Conservation (phyloP, 495 filamentous ascomycete genomes). For the Trichoderma asperelloides region DNA sequence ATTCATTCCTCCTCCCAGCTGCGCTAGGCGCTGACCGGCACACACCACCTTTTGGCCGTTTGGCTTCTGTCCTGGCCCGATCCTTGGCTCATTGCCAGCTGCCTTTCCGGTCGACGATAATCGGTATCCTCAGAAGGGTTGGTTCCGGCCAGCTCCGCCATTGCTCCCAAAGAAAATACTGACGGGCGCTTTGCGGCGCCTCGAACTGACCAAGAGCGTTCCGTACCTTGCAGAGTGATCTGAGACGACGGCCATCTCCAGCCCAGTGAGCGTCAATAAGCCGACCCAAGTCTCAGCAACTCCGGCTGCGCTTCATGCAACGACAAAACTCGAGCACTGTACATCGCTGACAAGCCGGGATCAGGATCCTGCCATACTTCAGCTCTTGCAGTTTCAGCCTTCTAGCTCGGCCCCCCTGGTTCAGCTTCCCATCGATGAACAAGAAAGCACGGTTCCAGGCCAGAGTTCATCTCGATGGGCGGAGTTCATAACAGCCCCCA, state of each 20-base stretch:
- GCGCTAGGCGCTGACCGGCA: not conserved
- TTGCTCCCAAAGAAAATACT: not conserved
- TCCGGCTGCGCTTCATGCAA: not conserved
- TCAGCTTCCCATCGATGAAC: not conserved
- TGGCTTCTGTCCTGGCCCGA: not conserved
- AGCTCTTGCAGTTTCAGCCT: not conserved
- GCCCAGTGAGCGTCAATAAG: not conserved
- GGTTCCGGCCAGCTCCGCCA: not conserved
- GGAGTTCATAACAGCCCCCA: not conserved
- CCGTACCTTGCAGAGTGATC: not conserved
- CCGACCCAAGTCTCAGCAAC: not conserved
- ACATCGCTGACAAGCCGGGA: not conserved
- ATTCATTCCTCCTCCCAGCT: not conserved
- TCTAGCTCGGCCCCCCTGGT: not conserved
- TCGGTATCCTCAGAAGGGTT: not conserved
- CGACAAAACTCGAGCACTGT: not conserved
- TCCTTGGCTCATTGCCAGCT: not conserved
- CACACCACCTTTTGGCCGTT: conserved; percentile 2
- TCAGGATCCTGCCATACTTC: not conserved
- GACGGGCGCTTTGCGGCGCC: not conserved
- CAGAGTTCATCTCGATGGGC: not conserved
- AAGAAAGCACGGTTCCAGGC: not conserved
- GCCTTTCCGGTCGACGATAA: not conserved
- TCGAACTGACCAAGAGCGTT: not conserved
- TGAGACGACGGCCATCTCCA: not conserved